Percentiles rank a stretch among this genome's conserved stretches.
Evolutionary conservation across 306 rosid genomes (phyloP).

Genomic region (Canavalia ensiformis): DNA sequence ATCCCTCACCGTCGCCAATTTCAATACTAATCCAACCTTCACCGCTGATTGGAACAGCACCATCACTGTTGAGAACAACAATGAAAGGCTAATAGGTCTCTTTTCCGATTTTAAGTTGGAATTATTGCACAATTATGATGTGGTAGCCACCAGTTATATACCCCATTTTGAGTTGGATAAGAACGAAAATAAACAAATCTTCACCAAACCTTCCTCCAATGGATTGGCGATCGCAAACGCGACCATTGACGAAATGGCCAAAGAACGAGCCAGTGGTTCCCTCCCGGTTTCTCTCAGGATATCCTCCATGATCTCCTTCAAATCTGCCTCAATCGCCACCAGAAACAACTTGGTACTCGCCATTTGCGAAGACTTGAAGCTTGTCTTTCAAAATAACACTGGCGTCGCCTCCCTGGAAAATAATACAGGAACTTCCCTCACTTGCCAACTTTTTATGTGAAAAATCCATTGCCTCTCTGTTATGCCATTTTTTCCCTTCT

Average conservation of each 20-base stretch:
- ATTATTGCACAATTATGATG: slow-evolving; percentile 24
- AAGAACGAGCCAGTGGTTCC: slow-evolving; percentile 19
- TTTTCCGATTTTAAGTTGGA: slow-evolving; percentile 35
- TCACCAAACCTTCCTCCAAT: slow-evolving; percentile 7
- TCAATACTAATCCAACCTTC: slow-evolving; percentile 45
- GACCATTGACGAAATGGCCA: slow-evolving; percentile 2
- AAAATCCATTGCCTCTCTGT: not conserved
- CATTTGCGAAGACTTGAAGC: slow-evolving; percentile 55
- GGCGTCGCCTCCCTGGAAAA: not conserved
- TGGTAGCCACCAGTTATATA: slow-evolving; percentile 6
- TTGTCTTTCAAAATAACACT: slow-evolving; percentile 49
- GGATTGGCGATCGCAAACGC: not conserved
- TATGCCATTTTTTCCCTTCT: not conserved
- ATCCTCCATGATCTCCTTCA: slow-evolving; percentile 26
- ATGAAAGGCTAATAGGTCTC: not conserved
- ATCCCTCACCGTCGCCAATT: slow-evolving; percentile 46
- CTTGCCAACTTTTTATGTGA: slow-evolving; percentile 24
- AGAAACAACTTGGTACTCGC: slow-evolving; percentile 23
- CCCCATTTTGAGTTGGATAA: slow-evolving; percentile 46
- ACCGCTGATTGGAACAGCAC: slow-evolving; percentile 57
- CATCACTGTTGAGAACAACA: slow-evolving; percentile 50
- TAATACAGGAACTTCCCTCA: not conserved
- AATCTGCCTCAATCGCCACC: slow-evolving; percentile 2
- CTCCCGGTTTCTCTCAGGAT: slow-evolving; percentile 39
- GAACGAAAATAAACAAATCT: not conserved